A percentile compares a stretch with the other conserved stretches of the same genome.
Conservation (phyloP, 306 rosid species). For the Dryas alaskensis region DNA sequence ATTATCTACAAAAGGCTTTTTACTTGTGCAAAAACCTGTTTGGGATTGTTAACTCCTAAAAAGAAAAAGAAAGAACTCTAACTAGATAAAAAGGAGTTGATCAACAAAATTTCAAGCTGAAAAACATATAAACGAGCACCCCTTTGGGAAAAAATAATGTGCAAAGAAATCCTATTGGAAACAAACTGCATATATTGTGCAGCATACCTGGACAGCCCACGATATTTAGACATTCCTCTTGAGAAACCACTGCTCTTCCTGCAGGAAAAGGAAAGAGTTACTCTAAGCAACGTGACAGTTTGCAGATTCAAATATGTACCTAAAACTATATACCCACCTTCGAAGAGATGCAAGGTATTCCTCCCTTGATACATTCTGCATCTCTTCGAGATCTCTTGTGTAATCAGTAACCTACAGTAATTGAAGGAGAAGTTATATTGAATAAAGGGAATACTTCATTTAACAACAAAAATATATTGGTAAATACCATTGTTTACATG, state of each 20-base stretch:
- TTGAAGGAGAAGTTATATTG: constrained; percentile 1
- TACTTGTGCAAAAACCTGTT: background rate
- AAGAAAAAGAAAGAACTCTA: background rate
- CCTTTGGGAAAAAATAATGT: background rate
- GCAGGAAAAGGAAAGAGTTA: constrained; percentile 34
- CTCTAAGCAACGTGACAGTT: constrained; percentile 27
- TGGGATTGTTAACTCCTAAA: background rate
- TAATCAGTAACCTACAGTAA: constrained; percentile 87
- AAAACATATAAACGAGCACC: constrained; percentile 5
- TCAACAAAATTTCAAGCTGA: background rate
- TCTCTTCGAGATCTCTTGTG: constrained; percentile 95
- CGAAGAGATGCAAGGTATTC: constrained; percentile 96
- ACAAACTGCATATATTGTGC: background rate
- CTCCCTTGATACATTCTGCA: constrained; percentile 93
- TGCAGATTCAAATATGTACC: constrained; percentile 19
- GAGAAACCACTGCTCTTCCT: constrained; percentile 99
- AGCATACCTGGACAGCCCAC: constrained; percentile 82
- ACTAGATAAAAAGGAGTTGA: background rate
- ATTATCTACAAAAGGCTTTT: background rate
- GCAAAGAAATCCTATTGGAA: background rate
- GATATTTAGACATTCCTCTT: constrained; percentile 90
- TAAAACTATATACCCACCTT: constrained; percentile 44
- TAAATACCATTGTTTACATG: background rate
- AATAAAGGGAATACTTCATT: background rate
- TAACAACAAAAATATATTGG: background rate